phyloP scores from a whole-genome alignment of 352 stramenopile genomes.

The Elongisporangium prolatum region DNA sequence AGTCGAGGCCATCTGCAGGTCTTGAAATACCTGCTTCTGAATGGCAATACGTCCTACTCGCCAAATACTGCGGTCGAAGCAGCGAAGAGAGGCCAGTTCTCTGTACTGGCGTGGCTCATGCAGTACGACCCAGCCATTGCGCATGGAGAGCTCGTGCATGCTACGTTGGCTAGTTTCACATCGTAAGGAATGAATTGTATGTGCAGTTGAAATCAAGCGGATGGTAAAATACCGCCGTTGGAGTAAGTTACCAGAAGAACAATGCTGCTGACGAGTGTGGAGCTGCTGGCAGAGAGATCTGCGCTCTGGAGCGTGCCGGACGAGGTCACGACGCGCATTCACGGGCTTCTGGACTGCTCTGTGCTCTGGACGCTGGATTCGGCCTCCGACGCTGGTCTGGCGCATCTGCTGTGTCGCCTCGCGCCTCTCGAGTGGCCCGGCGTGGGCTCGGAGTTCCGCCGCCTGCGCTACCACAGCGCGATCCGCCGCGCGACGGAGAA shows the following conservation, averaged over 20 bases:
- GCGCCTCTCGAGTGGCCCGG: constrained; percentile 11
- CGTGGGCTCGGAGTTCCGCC: constrained; percentile 4
- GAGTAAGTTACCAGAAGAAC: background rate
- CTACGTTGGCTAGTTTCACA: background rate
- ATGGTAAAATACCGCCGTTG: background rate
- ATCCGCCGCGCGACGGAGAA: constrained; percentile 29
- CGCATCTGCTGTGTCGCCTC: constrained; percentile 33
- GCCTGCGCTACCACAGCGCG: constrained; percentile 6
- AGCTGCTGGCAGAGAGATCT: background rate
- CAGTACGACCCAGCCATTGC: background rate
- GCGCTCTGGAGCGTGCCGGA: background rate
- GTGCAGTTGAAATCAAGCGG: background rate
- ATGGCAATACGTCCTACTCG: background rate
- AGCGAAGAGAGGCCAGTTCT: background rate
- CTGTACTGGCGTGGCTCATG: background rate
- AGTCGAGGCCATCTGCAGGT: background rate
- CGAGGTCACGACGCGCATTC: background rate
- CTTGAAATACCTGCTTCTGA: background rate
- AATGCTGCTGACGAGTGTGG: background rate
- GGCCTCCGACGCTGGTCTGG: constrained; percentile 29
- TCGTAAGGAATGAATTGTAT: no score
- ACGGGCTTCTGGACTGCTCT: constrained; percentile 20
- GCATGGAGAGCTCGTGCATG: background rate
- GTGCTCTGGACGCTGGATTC: constrained; percentile 29
- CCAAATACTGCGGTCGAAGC: background rate